A percentile compares a stretch with the other conserved stretches of the same genome.
These are phyloP conservation scores for Leucosporidium yakuticum DNA, from an alignment of 768 basidiomycete species.

Conservation along the genomic window DNA sequence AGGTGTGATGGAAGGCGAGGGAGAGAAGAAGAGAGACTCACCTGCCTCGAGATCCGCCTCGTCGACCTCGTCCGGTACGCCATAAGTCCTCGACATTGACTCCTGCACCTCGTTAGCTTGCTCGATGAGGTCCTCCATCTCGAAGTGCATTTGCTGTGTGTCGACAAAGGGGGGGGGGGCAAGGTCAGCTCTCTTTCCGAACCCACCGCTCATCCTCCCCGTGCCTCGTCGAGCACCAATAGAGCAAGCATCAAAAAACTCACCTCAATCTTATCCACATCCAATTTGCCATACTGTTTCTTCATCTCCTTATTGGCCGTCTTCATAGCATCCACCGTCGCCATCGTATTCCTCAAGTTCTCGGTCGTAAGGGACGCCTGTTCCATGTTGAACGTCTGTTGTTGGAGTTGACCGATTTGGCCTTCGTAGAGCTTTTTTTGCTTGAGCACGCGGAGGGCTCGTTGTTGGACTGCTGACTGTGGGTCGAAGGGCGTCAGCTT, in stretches of 20 bases:
- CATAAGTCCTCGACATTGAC: constrained; percentile 83
- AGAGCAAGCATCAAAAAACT: background rate
- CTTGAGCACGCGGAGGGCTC: constrained; percentile 85
- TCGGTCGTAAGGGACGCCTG: constrained; percentile 92
- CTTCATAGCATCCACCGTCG: constrained; percentile 94
- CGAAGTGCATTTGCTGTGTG: constrained; percentile 79
- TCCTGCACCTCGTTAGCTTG: constrained; percentile 98
- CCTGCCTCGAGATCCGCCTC: constrained; percentile 97
- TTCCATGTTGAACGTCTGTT: constrained; percentile 99
- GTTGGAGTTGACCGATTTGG: constrained; percentile 80
- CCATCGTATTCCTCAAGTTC: constrained; percentile 97
- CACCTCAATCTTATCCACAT: constrained; percentile 49
- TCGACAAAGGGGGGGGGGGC: background rate
- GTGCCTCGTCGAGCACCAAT: background rate
- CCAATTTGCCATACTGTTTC: constrained; percentile 94
- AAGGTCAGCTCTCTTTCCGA: constrained; percentile 5
- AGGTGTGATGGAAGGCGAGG: background rate
- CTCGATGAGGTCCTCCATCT: constrained; percentile 96
- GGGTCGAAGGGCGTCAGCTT: background rate
- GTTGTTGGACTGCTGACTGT: constrained; percentile 83
- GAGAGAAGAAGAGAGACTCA: constrained; percentile 41
- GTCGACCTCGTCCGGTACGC: constrained; percentile 93
- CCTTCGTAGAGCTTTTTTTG: constrained; percentile 92
- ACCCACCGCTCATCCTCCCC: too few relatives aligned
- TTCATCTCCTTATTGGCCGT: constrained; percentile 90